A percentile compares a stretch with the other conserved stretches of the same genome.
phyloP scores from a whole-genome alignment of 2,329 filamentous ascomycete species.

The Curvularia sp. region DNA sequence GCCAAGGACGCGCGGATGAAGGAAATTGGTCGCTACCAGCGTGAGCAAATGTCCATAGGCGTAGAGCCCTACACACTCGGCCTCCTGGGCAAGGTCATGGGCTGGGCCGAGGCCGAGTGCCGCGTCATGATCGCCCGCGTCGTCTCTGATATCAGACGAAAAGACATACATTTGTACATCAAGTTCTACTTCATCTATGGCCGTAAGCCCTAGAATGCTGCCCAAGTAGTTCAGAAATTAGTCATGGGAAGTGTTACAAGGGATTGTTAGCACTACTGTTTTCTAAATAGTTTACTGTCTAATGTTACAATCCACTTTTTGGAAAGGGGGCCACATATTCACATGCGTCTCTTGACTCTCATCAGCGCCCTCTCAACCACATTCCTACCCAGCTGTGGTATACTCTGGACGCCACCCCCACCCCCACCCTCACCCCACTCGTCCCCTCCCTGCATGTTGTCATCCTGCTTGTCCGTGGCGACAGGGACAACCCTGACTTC shows the following conservation, averaged over 20 bases:
- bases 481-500: conserved; percentile 39
- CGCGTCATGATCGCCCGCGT: conserved; percentile 46
- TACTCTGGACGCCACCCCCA: conserved; percentile 36
- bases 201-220: conserved; percentile 29
- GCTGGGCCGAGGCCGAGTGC: conserved; percentile 47
- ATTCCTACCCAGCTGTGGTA: conserved; percentile 46
- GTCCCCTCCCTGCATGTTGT: conserved; percentile 14
- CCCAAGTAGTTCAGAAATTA: neutral
- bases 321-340: too few relatives aligned
- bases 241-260: neutral
- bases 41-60: conserved; percentile 47
- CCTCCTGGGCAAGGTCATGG: conserved; percentile 46
- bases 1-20: conserved; percentile 59
- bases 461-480: conserved; percentile 27
- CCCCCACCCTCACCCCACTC: conserved; percentile 23
- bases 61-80: conserved; percentile 49
- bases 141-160: conserved; percentile 40
- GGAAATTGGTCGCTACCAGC: conserved; percentile 56
- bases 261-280: neutral
- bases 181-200: conserved; percentile 48
- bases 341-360: conserved; percentile 49
- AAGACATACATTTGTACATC: conserved; percentile 42
- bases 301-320: too few relatives aligned
- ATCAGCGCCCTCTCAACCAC: conserved; percentile 48
- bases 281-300: neutral